phyloP scores from a whole-genome alignment of 2,329 filamentous ascomycete genomes.

The Neonectria coccinea region DNA sequence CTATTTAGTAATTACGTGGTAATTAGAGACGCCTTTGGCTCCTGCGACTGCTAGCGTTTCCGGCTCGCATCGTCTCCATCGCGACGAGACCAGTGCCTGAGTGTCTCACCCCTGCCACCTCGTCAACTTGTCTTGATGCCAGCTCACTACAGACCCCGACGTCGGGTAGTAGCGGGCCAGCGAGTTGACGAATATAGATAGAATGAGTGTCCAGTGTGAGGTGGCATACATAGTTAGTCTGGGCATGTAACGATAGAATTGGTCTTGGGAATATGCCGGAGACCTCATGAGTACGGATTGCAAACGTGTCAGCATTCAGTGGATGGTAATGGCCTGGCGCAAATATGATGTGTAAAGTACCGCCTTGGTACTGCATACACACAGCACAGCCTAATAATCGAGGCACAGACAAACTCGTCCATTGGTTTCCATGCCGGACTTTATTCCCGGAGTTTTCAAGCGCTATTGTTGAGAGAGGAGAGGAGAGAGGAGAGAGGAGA shows the following conservation, averaged over 20 bases:
- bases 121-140: conserved; percentile 15
- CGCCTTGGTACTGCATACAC: background rate
- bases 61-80: background rate
- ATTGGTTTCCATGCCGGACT: conserved; percentile 13
- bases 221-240: background rate
- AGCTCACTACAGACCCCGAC: conserved; percentile 9
- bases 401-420: background rate
- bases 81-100: conserved; percentile 4
- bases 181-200: background rate
- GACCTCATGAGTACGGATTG: conserved; percentile 19
- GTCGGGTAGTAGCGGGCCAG: conserved; percentile 5
- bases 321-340: background rate
- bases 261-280: background rate
- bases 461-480: conserved; percentile 18
- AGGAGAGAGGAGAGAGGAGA: background rate
- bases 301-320: conserved; percentile 28
- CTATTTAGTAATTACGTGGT: background rate
- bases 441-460: conserved; percentile 16
- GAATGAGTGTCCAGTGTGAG: background rate
- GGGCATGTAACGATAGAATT: background rate
- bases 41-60: conserved; percentile 9
- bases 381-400: background rate
- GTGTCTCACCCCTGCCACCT: conserved; percentile 22
- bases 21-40: background rate
- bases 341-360: background rate